phyloP scores from a whole-genome alignment of 208 protist species.

The Leishmania lainsoni region DNA sequence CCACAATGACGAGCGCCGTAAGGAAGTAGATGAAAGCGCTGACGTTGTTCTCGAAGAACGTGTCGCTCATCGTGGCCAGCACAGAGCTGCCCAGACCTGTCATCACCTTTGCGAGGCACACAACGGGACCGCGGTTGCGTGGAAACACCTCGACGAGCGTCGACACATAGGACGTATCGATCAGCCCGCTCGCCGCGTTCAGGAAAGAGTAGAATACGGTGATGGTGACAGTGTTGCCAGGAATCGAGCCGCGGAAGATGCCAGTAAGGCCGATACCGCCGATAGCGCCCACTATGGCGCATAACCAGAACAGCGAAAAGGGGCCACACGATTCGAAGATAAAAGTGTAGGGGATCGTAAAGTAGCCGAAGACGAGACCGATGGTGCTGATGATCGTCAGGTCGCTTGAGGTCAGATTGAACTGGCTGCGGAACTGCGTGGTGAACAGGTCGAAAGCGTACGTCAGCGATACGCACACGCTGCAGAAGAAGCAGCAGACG shows the following conservation, averaged over 20 bases:
- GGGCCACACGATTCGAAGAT: slow-evolving; percentile 63
- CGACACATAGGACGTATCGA: slow-evolving; percentile 55
- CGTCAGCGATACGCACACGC: slow-evolving; percentile 58
- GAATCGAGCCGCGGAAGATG: slow-evolving; percentile 41
- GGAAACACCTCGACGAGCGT: slow-evolving; percentile 65
- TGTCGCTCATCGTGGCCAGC: slow-evolving; percentile 44
- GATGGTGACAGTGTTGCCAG: slow-evolving; percentile 51
- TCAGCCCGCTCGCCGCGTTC: slow-evolving; percentile 51
- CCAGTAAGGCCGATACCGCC: slow-evolving; percentile 46
- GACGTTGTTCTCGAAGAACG: slow-evolving; percentile 52
- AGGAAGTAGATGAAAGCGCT: slow-evolving; percentile 63
- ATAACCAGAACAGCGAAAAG: slow-evolving; percentile 44
- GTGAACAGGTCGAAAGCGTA: slow-evolving; percentile 78
- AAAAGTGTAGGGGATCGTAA: slow-evolving; percentile 65
- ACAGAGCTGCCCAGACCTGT: slow-evolving; percentile 68
- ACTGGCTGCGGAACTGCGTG: slow-evolving; percentile 41
- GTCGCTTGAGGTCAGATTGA: slow-evolving; percentile 49
- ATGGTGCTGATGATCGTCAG: slow-evolving; percentile 72
- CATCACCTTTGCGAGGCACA: slow-evolving; percentile 79
- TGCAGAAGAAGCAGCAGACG: slow-evolving; percentile 73
- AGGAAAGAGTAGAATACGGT: slow-evolving; percentile 69
- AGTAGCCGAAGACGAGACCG: slow-evolving; percentile 75
- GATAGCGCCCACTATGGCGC: slow-evolving; percentile 33
- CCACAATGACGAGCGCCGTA: slow-evolving; percentile 41
- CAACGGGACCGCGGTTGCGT: slow-evolving; percentile 65